Percentiles rank a stretch among this genome's conserved stretches.
phyloP scores from a whole-genome alignment of 306 rosid genomes.

The Sechiopsis laciniata region DNA sequence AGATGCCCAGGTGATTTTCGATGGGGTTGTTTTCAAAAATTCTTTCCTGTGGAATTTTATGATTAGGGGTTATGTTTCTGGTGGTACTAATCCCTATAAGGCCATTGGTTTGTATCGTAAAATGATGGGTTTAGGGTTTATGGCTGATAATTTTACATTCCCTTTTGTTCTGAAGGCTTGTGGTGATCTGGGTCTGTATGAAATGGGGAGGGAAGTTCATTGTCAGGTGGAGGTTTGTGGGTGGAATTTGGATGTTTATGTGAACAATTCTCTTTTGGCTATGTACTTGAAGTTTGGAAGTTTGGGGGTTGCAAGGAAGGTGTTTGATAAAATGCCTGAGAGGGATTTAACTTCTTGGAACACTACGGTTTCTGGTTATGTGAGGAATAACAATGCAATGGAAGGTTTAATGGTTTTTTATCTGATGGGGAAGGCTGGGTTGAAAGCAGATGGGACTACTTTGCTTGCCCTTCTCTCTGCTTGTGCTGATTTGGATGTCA shows the following conservation, averaged over 20 bases:
- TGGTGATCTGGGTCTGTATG: constrained; percentile 38
- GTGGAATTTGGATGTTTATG: constrained; percentile 46
- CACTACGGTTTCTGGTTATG: constrained; percentile 38
- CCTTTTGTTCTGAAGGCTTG: constrained; percentile 59
- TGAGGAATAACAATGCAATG: constrained; percentile 33
- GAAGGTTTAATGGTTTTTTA: constrained; percentile 32
- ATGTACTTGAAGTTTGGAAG: constrained; percentile 42
- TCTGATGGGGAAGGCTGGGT: constrained; percentile 31
- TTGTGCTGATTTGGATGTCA: constrained; percentile 40
- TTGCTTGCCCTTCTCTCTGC: constrained; percentile 41
- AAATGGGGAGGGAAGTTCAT: constrained; percentile 45
- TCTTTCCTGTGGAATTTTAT: constrained; percentile 47
- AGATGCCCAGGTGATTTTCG: constrained; percentile 39
- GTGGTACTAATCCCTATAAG: constrained; percentile 19
- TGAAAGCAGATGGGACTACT: constrained; percentile 47
- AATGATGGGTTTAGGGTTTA: constrained; percentile 36
- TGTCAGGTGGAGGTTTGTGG: constrained; percentile 41
- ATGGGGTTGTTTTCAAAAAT: constrained; percentile 31
- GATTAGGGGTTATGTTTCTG: constrained; percentile 49
- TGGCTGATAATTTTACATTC: constrained; percentile 48
- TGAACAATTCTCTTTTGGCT: constrained; percentile 40
- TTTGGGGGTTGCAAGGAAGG: constrained; percentile 30
- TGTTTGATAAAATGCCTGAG: constrained; percentile 54
- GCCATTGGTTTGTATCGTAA: constrained; percentile 42
- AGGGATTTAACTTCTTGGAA: constrained; percentile 53